phyloP scores from a whole-genome alignment of 2,329 filamentous ascomycete genomes.

The Dactylellina cionopaga region DNA sequence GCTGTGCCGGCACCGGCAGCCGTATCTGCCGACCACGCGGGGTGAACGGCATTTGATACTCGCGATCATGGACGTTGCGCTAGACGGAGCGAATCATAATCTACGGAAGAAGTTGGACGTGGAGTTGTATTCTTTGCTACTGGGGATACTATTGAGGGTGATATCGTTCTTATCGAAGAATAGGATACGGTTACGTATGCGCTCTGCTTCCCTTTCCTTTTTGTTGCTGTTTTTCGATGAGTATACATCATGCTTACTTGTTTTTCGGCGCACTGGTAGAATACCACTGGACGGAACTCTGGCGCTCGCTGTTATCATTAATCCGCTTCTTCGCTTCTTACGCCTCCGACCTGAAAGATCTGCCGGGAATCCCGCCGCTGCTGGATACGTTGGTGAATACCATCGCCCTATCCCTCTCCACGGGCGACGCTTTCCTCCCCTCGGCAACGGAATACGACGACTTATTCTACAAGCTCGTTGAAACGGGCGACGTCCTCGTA shows the following conservation, averaged over 20 bases:
- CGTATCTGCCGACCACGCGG: conserved; percentile 79
- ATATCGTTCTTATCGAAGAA: conserved; percentile 85
- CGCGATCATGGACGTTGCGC: conserved; percentile 82
- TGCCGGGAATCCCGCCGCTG: conserved; percentile 76
- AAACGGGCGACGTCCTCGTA: conserved; percentile 81
- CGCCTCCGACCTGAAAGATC: conserved; percentile 75
- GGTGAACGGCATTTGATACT: conserved; percentile 78
- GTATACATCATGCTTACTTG: conserved; percentile 16
- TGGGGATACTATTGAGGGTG: conserved; percentile 83
- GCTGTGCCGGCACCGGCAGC: conserved; percentile 87
- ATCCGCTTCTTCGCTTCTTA: conserved; percentile 92
- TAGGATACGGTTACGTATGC: conserved; percentile 74
- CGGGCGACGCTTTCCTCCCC: conserved; percentile 89
- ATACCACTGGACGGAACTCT: conserved; percentile 97
- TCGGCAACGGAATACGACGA: conserved; percentile 91
- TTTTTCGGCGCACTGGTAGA: no score
- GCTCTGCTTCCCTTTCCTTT: neutral
- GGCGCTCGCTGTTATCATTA: conserved; percentile 85
- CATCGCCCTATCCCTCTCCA: conserved; percentile 82
- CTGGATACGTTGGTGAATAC: conserved; percentile 82
- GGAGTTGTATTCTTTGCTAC: conserved; percentile 81
- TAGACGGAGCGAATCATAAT: conserved; percentile 95
- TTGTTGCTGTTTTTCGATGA: conserved; percentile 6
- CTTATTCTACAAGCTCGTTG: conserved; percentile 97
- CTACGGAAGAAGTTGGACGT: conserved; percentile 85